Base-by-base conservation (phyloP, 83 land plant species). In the Larix sibirica region DNA sequence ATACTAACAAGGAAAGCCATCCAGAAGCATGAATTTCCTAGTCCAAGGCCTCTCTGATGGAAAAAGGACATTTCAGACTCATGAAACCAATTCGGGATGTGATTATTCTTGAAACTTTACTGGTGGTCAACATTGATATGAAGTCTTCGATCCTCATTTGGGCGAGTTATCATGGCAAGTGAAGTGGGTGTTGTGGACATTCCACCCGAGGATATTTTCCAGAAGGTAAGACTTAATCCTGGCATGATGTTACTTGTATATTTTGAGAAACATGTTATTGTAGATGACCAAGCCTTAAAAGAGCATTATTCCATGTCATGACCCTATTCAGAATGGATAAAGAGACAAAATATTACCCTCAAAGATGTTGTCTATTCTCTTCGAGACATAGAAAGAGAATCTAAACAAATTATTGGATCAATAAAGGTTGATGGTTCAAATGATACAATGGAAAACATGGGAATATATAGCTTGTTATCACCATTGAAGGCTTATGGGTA, bases 181-280 rank as follows among this genome's bases (percentile, higher is more conserved):
- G 99, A 98, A 84, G 99, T 96, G 47, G 99, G 99, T 42, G 99
- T 98, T 4, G 99, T 98, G 6, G 99, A 98, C 74, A 88, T 98
- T 81, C 87, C 96, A 17, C 92, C 97, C 36, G 94, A 90, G 79
- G 98, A 98, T 88, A 92, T 98, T 12, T 56, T 81, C 66, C 84
- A 83, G 80, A 98, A 98, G 84, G 99, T 99, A 68, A 90, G 99
- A 65, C 96, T 98, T 4, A 94, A 92, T 86, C 99, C 99, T 83
- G 99, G 99, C 40, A 96, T 96, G 99, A 98, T 98, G 99, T 90
- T 96, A 62, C 86, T 98, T 63, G 99, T 98, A 8, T 99, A 98
- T 84, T 98, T 98, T 90, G 98, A 96, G 61, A 93, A 94, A 26
- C 99, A 96, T 83, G 79, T 84, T 62, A 98, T 98, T 71, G 99